Evolutionary conservation across 2,329 filamentous ascomycete genomes (phyloP).

Genomic region (Penicillium sp.): DNA sequence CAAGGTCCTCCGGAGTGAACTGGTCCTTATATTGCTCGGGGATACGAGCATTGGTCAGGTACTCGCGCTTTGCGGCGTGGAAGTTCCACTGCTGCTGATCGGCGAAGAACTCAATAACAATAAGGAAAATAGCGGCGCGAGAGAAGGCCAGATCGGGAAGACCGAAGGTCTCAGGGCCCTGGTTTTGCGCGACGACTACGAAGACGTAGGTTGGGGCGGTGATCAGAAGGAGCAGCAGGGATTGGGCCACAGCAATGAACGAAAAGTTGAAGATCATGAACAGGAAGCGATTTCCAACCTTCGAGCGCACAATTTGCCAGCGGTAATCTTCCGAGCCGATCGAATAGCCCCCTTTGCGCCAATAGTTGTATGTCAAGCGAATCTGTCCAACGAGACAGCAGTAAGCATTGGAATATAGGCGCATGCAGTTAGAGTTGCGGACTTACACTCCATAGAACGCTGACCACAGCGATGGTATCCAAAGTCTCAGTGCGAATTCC

Average conservation of each 20-base stretch:
- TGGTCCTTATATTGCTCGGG: slow-evolving; percentile 48
- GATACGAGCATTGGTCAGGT: slow-evolving; percentile 67
- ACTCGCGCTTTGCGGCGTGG: slow-evolving; percentile 73
- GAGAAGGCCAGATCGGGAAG: slow-evolving; percentile 57
- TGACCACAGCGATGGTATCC: slow-evolving; percentile 66
- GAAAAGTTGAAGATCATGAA: slow-evolving; percentile 82
- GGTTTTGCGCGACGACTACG: slow-evolving; percentile 64
- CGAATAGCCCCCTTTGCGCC: slow-evolving; percentile 85
- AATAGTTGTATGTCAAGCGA: slow-evolving; percentile 93
- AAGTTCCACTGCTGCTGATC: slow-evolving; percentile 93
- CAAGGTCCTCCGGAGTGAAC: slow-evolving; percentile 68
- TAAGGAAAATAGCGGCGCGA: slow-evolving; percentile 51
- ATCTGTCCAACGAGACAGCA: slow-evolving; percentile 44
- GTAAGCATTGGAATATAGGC: not conserved
- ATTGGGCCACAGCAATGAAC: slow-evolving; percentile 85
- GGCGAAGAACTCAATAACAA: slow-evolving; percentile 69
- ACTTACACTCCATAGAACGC: slow-evolving; percentile 72
- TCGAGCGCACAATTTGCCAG: slow-evolving; percentile 70
- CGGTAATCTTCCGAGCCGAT: slow-evolving; percentile 92
- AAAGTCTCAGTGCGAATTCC: slow-evolving; percentile 65
- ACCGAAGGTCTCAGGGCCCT: slow-evolving; percentile 50
- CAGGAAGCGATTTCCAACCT: slow-evolving; percentile 63
- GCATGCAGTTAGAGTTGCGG: not conserved
- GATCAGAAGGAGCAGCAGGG: slow-evolving; percentile 72
- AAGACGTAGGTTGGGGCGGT: slow-evolving; percentile 79